phyloP scores from a whole-genome alignment of 345 rosid species.

The Acer negundo region DNA sequence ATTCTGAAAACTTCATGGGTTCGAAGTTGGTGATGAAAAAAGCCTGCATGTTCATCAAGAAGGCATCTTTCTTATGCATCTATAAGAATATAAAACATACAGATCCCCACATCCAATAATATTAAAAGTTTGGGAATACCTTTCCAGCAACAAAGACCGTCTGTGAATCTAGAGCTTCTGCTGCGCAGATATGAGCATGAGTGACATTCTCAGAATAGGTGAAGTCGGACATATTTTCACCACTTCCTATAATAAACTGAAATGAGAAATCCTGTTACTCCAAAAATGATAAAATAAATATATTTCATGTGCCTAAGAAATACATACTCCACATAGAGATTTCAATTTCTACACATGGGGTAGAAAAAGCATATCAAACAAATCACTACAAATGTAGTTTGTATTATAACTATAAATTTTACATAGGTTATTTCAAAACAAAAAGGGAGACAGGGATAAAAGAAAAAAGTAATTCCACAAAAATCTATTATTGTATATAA shows the following conservation, averaged over 20 bases:
- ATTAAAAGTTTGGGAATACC: slow-evolving; percentile 43
- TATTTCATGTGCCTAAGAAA: background rate
- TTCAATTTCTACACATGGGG: background rate
- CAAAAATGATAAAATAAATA: slow-evolving; percentile 4
- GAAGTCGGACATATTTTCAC: slow-evolving; percentile 88
- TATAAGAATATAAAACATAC: background rate
- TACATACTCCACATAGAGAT: background rate
- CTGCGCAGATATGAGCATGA: slow-evolving; percentile 84
- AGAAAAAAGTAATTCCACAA: background rate
- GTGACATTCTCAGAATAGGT: slow-evolving; percentile 84
- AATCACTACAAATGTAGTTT: background rate
- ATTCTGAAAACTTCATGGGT: slow-evolving; percentile 80
- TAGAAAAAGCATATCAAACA: background rate
- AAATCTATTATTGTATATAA: background rate
- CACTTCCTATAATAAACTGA: slow-evolving; percentile 86
- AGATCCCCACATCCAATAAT: background rate
- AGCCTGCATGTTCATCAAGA: slow-evolving; percentile 55
- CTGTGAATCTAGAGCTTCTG: slow-evolving; percentile 69
- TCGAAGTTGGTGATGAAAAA: slow-evolving; percentile 86
- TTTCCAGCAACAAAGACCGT: slow-evolving; percentile 83
- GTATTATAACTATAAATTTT: background rate
- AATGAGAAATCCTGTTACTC: slow-evolving; percentile 47
- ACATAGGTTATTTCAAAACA: background rate
- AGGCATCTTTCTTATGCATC: slow-evolving; percentile 9
- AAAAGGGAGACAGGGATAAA: background rate